Conservation (phyloP, 1,284 basidiomycete genomes). For the Cryptococcus sp. region DNA sequence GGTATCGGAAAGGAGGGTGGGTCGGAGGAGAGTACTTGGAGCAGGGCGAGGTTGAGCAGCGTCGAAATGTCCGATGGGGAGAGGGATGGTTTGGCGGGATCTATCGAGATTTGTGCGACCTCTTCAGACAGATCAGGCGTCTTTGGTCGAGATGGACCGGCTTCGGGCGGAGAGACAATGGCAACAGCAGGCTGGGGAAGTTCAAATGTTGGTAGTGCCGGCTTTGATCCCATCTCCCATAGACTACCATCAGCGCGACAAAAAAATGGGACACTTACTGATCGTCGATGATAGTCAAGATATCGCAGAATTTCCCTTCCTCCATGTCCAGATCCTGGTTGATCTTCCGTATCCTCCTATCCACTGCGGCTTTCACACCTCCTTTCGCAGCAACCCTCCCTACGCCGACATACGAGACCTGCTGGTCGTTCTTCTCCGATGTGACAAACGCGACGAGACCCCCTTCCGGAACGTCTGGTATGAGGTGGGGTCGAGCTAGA, state of each 20-base stretch:
- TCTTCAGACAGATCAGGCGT: not conserved
- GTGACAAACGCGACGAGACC: conserved; percentile 34
- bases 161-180: conserved; percentile 17
- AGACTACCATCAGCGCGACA: conserved; percentile 20
- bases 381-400: conserved; percentile 35
- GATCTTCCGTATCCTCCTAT: conserved; percentile 22
- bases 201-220: conserved; percentile 18
- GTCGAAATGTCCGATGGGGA: conserved; percentile 51
- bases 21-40: conserved; percentile 54
- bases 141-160: conserved; percentile 8
- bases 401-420: conserved; percentile 38
- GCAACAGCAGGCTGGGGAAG: conserved; percentile 25
- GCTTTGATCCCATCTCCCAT: conserved; percentile 40
- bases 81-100: conserved; percentile 45
- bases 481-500: conserved; percentile 28
- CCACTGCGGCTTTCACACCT: conserved; percentile 36
- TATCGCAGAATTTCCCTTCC: conserved; percentile 43
- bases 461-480: conserved; percentile 37
- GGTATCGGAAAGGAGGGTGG: conserved; percentile 63
- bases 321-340: conserved; percentile 28
- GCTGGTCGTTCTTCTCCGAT: conserved; percentile 13
- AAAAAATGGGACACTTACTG: conserved; percentile 29
- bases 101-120: conserved; percentile 51
- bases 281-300: conserved; percentile 42
- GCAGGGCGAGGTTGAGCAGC: conserved; percentile 58